Base-by-base conservation (phyloP, 129 eudicot species). In the Artemisia tridentata region DNA sequence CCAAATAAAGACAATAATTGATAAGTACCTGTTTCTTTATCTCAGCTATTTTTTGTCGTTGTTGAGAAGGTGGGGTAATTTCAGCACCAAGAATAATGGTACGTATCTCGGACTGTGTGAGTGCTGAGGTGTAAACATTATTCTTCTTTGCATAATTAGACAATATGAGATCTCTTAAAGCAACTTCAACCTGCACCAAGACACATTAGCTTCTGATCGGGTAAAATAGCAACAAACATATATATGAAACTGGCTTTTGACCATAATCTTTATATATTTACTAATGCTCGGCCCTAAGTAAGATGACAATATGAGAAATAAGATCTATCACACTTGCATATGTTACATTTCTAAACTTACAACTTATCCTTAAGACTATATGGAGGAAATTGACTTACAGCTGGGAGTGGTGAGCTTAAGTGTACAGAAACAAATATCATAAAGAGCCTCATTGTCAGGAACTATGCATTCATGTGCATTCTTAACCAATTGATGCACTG, bases 31-130 rank as follows among this genome's bases (percentile, higher is more conserved):
- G 96, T 84, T 88, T 88, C 75, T 95, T 96, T n/a, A 95, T 95
- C 82, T 95, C 99, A 13, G 97, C 99, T 64, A 95, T 95, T 48
- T 95, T 97, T 63, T 95, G 99, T 0, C 99, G 84, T 65, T 95
- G 99, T 62, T 90, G 97, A 46, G 97, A 95, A 3, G 98, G 98
- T 17, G 98, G 97, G n/a, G n/a, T n/a, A n/a, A n/a, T n/a, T n/a
- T n/a, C n/a, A n/a, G n/a, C n/a, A n/a, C n/a, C n/a, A n/a, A n/a
- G n/a, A n/a, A n/a, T n/a, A n/a, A n/a, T n/a, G n/a, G n/a, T n/a
- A n/a, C n/a, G n/a, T n/a, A n/a, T n/a, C n/a, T n/a, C n/a, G n/a
- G n/a, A n/a, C n/a, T n/a, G n/a, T n/a, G n/a, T n/a, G n/a, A n/a
- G n/a, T n/a, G n/a, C n/a, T n/a, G n/a, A n/a, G n/a, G n/a, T n/a